Evolutionary conservation across 495 filamentous ascomycete genomes (phyloP).

Genomic region (Geoglossum glabrum): DNA sequence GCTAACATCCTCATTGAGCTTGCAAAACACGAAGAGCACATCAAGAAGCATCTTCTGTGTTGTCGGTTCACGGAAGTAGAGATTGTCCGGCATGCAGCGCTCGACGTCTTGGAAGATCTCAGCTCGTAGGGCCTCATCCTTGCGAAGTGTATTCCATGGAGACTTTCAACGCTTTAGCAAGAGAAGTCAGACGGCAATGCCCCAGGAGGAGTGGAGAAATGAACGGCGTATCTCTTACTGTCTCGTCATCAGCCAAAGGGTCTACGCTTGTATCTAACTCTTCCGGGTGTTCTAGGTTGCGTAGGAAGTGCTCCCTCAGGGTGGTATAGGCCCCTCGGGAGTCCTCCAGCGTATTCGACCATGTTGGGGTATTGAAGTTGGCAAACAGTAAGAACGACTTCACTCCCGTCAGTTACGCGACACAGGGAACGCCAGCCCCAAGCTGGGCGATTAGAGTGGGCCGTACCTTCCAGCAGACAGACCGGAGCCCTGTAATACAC

Average conservation of each 20-base stretch:
- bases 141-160: slow-evolving; percentile 67
- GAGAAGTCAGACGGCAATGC: not conserved
- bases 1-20: slow-evolving; percentile 69
- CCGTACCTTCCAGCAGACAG: slow-evolving; percentile 79
- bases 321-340: slow-evolving; percentile 54
- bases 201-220: not conserved
- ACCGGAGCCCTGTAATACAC: slow-evolving; percentile 55
- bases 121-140: slow-evolving; percentile 62
- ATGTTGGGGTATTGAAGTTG: slow-evolving; percentile 40
- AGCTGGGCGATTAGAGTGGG: not conserved
- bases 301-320: slow-evolving; percentile 51
- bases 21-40: slow-evolving; percentile 84
- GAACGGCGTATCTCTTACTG: slow-evolving; percentile 31
- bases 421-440: not conserved
- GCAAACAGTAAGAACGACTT: slow-evolving; percentile 71
- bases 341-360: slow-evolving; percentile 44
- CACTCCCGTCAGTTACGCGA: slow-evolving; percentile 5
- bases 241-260: slow-evolving; percentile 68
- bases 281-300: slow-evolving; percentile 63
- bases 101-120: slow-evolving; percentile 96
- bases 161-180: slow-evolving; percentile 34
- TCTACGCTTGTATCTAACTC: slow-evolving; percentile 55
- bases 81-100: slow-evolving; percentile 77
- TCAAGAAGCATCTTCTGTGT: slow-evolving; percentile 73
- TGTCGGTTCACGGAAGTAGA: slow-evolving; percentile 61